These are phyloP conservation scores for Fonsecaea monophora DNA, from an alignment of 2,329 filamentous ascomycete species.

Conservation along the genomic window DNA sequence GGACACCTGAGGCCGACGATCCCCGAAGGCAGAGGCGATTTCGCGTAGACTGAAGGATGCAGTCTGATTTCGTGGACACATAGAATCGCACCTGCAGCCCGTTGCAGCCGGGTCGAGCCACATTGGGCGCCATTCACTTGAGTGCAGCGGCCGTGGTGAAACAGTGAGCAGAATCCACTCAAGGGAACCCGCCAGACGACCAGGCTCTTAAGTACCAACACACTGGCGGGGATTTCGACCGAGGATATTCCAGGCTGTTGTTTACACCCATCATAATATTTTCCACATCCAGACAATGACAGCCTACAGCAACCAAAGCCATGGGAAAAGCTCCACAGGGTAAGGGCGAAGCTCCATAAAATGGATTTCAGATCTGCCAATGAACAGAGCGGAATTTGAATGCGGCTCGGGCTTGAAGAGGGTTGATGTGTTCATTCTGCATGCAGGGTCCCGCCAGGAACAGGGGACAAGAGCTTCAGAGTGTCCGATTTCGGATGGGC, in stretches of 20 bases:
- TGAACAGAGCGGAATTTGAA: constrained; percentile 23
- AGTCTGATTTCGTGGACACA: constrained; percentile 8
- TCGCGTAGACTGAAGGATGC: neutral
- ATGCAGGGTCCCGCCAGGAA: constrained; percentile 28
- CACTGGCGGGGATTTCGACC: neutral
- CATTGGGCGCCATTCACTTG: neutral
- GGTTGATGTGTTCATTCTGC: constrained; percentile 18
- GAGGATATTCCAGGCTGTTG: neutral
- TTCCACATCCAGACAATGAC: neutral
- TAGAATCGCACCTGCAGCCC: neutral
- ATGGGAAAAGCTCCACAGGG: neutral
- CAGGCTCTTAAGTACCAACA: neutral
- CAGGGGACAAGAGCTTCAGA: constrained; percentile 16
- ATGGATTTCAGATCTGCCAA: constrained; percentile 16
- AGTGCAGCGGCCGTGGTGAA: neutral
- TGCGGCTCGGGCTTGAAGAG: constrained; percentile 25
- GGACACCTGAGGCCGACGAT: neutral
- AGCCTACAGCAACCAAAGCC: neutral
- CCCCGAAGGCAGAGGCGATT: neutral
- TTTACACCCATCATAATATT: neutral
- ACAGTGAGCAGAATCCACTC: neutral
- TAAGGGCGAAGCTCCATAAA: neutral
- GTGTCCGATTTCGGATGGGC: constrained; percentile 33
- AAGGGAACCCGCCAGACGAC: neutral
- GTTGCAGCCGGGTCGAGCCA: neutral